These are phyloP conservation scores for Protomyces arabidopsidicola DNA, from an alignment of 1,139 yeast genomes.

Conservation along the genomic window DNA sequence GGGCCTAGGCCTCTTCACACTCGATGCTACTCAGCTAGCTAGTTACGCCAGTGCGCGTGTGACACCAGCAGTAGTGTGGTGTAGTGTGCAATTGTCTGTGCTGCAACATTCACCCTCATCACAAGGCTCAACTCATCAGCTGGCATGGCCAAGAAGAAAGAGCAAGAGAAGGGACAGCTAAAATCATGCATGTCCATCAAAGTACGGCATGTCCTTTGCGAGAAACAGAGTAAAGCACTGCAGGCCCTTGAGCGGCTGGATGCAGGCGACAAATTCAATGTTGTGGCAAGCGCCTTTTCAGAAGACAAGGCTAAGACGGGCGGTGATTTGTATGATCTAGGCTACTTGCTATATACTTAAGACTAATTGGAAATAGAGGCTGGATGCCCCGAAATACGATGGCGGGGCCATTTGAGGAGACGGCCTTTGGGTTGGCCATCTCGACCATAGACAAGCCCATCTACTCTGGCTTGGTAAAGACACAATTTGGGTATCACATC, in stretches of 20 bases:
- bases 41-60: too few relatives aligned
- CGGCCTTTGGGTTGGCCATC: slow-evolving; percentile 33
- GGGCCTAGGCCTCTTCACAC: neutral
- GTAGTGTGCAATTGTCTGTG: neutral
- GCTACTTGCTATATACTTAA: neutral
- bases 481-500: neutral
- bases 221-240: slow-evolving; percentile 33
- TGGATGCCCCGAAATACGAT: neutral
- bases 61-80: neutral
- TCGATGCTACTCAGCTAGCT: neutral
- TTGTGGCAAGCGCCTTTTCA: slow-evolving; percentile 32
- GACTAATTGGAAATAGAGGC: neutral
- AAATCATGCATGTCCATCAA: slow-evolving; percentile 18
- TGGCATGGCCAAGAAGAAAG: neutral
- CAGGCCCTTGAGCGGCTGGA: slow-evolving; percentile 32
- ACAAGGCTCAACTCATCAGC: neutral
- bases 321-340: slow-evolving; percentile 24
- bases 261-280: slow-evolving; percentile 33
- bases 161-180: slow-evolving; percentile 4
- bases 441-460: slow-evolving; percentile 34
- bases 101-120: neutral
- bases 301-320: slow-evolving; percentile 34
- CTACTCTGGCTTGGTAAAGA: neutral
- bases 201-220: slow-evolving; percentile 33
- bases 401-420: slow-evolving; percentile 32